These are phyloP conservation scores for Kwoniella europaea DNA, from an alignment of 768 basidiomycete genomes.

Conservation along the genomic window DNA sequence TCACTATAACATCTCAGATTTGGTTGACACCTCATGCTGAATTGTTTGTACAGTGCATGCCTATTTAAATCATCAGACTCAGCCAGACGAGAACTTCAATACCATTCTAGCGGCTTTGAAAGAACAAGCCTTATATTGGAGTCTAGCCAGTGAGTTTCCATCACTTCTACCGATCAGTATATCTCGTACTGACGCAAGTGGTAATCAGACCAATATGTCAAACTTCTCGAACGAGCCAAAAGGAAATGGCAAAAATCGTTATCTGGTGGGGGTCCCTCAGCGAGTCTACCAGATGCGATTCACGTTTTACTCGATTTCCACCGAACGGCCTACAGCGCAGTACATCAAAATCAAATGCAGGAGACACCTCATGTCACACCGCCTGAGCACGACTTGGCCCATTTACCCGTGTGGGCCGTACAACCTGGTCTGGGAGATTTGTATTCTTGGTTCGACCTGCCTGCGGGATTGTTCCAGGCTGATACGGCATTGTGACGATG, in stretches of 20 bases:
- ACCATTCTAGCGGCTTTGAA: conserved; percentile 40
- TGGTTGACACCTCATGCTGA: conserved; percentile 1
- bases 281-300: conserved; percentile 53
- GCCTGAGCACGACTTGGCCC: conserved; percentile 37
- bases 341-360: conserved; percentile 39
- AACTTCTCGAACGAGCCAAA: conserved; percentile 54
- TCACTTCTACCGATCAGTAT: background rate
- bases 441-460: conserved; percentile 54
- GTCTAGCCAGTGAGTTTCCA: conserved; percentile 48
- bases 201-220: conserved; percentile 49
- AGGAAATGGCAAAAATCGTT: conserved; percentile 45
- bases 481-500: conserved; percentile 12
- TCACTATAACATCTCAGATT: background rate
- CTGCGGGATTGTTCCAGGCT: conserved; percentile 41
- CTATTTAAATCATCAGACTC: conserved; percentile 39
- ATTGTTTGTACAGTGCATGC: conserved; percentile 38
- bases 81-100: conserved; percentile 51
- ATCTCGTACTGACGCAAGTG: background rate
- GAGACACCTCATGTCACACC: conserved; percentile 50
- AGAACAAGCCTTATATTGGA: conserved; percentile 50
- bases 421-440: conserved; percentile 51
- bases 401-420: conserved; percentile 50
- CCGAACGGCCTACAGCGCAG: conserved; percentile 52
- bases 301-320: conserved; percentile 55
- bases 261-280: conserved; percentile 16